Evolutionary conservation across 2,329 filamentous ascomycete genomes (phyloP).

Genomic region (Lecanicillium sp.): DNA sequence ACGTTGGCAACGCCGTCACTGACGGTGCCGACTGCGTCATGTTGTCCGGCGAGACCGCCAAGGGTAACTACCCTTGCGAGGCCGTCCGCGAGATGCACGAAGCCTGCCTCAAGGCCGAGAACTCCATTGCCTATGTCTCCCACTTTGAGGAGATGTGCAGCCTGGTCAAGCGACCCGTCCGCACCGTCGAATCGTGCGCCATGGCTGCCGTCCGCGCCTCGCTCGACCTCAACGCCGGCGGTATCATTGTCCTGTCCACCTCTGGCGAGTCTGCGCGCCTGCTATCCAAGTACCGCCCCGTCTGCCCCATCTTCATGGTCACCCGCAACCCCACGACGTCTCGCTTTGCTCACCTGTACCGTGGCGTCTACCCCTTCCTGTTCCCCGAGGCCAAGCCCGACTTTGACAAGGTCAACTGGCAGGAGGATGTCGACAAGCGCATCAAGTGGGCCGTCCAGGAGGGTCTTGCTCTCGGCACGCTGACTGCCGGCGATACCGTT

Average conservation of each 20-base stretch:
- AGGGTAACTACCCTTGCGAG: constrained; percentile 89
- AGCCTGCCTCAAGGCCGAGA: constrained; percentile 92
- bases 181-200: constrained; percentile 85
- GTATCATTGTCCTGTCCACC: constrained; percentile 92
- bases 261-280: constrained; percentile 92
- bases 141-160: constrained; percentile 93
- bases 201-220: constrained; percentile 96
- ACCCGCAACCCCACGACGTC: constrained; percentile 79
- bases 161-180: constrained; percentile 74
- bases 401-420: constrained; percentile 89
- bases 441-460: constrained; percentile 94
- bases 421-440: constrained; percentile 95
- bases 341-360: constrained; percentile 90
- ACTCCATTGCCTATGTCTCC: constrained; percentile 93
- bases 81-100: constrained; percentile 97
- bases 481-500: constrained; percentile 65
- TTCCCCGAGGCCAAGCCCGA: constrained; percentile 93
- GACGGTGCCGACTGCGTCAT: constrained; percentile 99
- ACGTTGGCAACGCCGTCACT: constrained; percentile 95
- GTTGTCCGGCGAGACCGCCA: constrained; percentile 98
- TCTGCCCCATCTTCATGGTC: constrained; percentile 99
- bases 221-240: constrained; percentile 91
- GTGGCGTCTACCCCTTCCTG: constrained; percentile 95
- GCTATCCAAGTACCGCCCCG: constrained; percentile 95
- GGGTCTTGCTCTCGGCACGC: constrained; percentile 73